These are phyloP conservation scores for Saururus chinensis DNA, from an alignment of 164 flowering plant genomes.

Conservation along the genomic window DNA sequence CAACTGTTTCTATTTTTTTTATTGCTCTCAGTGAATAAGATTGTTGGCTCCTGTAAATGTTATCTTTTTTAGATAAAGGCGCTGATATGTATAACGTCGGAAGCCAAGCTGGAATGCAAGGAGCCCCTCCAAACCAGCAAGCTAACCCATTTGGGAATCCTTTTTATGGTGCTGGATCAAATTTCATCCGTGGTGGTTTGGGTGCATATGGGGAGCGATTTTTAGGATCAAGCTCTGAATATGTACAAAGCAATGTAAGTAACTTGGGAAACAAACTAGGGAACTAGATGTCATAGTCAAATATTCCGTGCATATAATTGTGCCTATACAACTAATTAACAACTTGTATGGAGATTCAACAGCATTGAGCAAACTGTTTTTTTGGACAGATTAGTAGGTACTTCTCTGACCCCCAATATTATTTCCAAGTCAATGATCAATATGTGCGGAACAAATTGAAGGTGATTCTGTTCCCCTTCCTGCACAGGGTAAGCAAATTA, in stretches of 20 bases:
- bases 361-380: not conserved
- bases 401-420: conserved; percentile 69
- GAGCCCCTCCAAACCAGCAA: conserved; percentile 33
- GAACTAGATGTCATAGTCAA: not conserved
- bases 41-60: too few species aligned
- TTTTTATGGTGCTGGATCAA: conserved; percentile 72
- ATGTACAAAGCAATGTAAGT: conserved; percentile 93
- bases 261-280: not conserved
- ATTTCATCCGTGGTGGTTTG: conserved; percentile 66
- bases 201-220: conserved; percentile 88
- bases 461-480: conserved; percentile 58
- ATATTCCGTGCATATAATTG: not conserved
- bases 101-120: conserved; percentile 5
- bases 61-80: not conserved
- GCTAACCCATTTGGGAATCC: conserved; percentile 64
- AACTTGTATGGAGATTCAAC: not conserved
- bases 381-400: conserved; percentile 53
- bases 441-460: conserved; percentile 78
- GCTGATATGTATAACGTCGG: conserved; percentile 33
- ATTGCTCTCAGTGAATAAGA: too few species aligned
- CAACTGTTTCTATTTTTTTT: too few species aligned
- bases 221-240: conserved; percentile 84
- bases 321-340: not conserved
- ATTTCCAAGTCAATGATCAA: conserved; percentile 69
- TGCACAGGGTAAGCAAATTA: conserved; percentile 43